A percentile compares a stretch with the other conserved stretches of the same genome.
These are phyloP conservation scores for Magnusiomyces tetraspermus DNA, from an alignment of 1,139 yeast species.

Conservation along the genomic window DNA sequence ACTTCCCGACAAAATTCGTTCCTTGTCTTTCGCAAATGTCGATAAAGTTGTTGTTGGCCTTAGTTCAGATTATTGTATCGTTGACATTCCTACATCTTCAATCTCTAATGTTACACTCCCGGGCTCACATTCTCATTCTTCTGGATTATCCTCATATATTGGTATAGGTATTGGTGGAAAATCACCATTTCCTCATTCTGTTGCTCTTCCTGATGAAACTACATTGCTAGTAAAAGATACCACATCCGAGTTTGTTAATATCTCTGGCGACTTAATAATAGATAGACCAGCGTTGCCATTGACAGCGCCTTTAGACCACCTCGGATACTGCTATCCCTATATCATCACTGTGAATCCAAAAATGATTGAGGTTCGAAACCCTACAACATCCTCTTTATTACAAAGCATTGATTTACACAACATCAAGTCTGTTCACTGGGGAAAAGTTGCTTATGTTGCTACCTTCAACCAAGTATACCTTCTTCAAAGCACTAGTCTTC, in stretches of 20 bases:
- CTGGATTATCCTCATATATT: constrained; percentile 21
- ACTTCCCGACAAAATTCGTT: constrained; percentile 31
- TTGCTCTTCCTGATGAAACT: constrained; percentile 15
- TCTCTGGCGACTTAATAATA: constrained; percentile 18
- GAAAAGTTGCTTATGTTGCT: constrained; percentile 23
- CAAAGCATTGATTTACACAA: constrained; percentile 23
- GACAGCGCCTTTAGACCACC: constrained; percentile 21
- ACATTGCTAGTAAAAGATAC: constrained; percentile 25
- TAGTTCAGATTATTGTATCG: constrained; percentile 24
- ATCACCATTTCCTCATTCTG: constrained; percentile 18
- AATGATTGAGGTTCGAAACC: constrained; percentile 27
- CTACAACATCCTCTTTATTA: constrained; percentile 25
- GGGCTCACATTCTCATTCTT: constrained; percentile 6
- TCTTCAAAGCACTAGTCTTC: constrained; percentile 22
- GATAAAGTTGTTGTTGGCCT: constrained; percentile 31
- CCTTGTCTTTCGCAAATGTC: constrained; percentile 31
- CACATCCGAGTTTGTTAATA: constrained; percentile 19
- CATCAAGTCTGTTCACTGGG: constrained; percentile 17
- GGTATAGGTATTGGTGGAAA: constrained; percentile 17
- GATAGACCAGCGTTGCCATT: constrained; percentile 19
- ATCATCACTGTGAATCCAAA: constrained; percentile 23
- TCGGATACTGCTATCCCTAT: constrained; percentile 30
- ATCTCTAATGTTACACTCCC: constrained; percentile 3
- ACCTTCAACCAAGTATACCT: constrained; percentile 24
- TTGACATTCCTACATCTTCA: constrained; percentile 18